These are phyloP conservation scores for Phytophthora sojae DNA, from an alignment of 352 stramenopile species.

Conservation along the genomic window DNA sequence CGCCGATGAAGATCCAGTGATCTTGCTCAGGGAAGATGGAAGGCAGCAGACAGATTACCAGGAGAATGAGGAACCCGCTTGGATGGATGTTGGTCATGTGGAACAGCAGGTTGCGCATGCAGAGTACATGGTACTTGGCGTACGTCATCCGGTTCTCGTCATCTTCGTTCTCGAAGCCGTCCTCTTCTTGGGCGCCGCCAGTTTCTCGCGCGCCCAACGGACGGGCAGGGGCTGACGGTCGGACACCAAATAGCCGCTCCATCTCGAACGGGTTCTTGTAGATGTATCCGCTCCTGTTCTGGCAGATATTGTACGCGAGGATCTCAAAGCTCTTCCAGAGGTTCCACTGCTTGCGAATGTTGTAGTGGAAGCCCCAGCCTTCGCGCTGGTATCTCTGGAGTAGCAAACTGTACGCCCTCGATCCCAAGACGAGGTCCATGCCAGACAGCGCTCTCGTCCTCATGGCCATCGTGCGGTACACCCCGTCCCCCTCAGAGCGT, in stretches of 20 bases:
- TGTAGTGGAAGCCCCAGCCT: conserved; percentile 83
- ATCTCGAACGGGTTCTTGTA: conserved; percentile 91
- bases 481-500: conserved; percentile 17
- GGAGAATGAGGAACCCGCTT: conserved; percentile 79
- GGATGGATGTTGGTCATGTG: conserved; percentile 86
- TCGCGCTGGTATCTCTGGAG: conserved; percentile 82
- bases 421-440: conserved; percentile 81
- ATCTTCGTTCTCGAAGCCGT: conserved; percentile 28
- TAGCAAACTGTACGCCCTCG: conserved; percentile 74
- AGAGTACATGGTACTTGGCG: conserved; percentile 79
- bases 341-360: conserved; percentile 84
- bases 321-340: conserved; percentile 91
- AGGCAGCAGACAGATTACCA: conserved; percentile 75
- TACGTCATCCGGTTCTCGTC: conserved; percentile 61
- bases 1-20: conserved; percentile 80
- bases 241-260: conserved; percentile 79
- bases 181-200: conserved; percentile 2
- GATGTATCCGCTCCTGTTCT: conserved; percentile 86
- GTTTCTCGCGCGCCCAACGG: conserved; percentile 7
- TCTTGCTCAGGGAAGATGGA: conserved; percentile 68
- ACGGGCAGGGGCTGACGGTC: conserved; percentile 16
- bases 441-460: conserved; percentile 59
- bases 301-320: conserved; percentile 90
- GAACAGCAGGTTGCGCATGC: conserved; percentile 86
- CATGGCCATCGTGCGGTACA: conserved; percentile 38